Percentiles rank a stretch among this genome's conserved stretches.
Evolutionary conservation across 768 basidiomycete species (phyloP).

Genomic region (Hysterangium stoloniferum): DNA sequence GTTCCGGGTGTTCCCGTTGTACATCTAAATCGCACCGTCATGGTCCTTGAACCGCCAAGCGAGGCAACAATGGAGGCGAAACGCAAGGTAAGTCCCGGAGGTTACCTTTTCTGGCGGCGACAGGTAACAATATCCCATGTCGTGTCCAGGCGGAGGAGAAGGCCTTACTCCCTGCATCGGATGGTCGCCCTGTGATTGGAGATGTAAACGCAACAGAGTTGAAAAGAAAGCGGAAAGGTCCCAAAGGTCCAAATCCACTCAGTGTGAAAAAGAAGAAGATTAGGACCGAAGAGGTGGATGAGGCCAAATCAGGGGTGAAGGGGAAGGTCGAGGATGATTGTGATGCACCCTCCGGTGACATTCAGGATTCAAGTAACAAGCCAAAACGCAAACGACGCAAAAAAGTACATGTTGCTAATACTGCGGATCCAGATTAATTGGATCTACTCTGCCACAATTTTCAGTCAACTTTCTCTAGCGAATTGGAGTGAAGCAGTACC

Average conservation of each 20-base stretch:
- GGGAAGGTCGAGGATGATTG: conserved; percentile 21
- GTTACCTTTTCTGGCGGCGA: neutral
- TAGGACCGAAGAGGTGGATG: conserved; percentile 13
- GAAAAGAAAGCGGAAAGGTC: conserved; percentile 55
- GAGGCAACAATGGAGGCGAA: conserved; percentile 69
- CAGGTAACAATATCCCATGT: neutral
- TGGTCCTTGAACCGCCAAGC: conserved; percentile 88
- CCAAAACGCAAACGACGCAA: conserved; percentile 7
- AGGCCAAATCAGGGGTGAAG: conserved; percentile 21
- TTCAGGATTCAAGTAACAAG: neutral
- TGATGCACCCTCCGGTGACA: conserved; percentile 10
- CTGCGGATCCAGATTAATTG: neutral
- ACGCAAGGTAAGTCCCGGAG: conserved; percentile 39
- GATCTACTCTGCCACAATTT: neutral
- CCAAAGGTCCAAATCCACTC: conserved; percentile 87
- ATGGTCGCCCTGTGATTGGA: conserved; percentile 40
- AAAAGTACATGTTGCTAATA: neutral
- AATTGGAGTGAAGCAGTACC: neutral
- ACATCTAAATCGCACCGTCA: conserved; percentile 86
- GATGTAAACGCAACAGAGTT: conserved; percentile 25
- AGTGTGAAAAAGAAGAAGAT: conserved; percentile 83
- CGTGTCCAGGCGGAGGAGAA: conserved; percentile 40
- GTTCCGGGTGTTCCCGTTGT: conserved; percentile 85
- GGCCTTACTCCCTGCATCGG: conserved; percentile 41
- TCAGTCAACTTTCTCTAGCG: too few species aligned